A percentile compares a stretch with the other conserved stretches of the same genome.
Evolutionary conservation across 106 monocot genomes (phyloP).

Genomic region (Acorus calamus): DNA sequence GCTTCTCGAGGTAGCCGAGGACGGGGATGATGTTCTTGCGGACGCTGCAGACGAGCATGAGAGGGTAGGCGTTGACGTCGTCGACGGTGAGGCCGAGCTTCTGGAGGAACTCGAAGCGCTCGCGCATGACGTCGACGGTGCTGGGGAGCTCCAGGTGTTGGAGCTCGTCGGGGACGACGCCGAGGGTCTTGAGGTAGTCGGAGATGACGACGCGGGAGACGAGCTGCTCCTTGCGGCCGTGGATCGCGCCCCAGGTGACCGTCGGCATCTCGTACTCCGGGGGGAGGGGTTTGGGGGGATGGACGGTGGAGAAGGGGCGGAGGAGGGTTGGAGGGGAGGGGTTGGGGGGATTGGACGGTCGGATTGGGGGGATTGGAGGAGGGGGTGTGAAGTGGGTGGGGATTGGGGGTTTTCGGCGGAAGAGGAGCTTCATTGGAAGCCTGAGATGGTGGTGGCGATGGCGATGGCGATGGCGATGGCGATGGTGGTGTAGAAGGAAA

Average conservation of each 20-base stretch:
- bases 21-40: slow-evolving; percentile 41
- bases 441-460: too few relatives aligned
- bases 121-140: slow-evolving; percentile 34
- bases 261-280: slow-evolving; percentile 86
- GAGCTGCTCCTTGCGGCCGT: slow-evolving; percentile 79
- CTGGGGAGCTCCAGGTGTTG: slow-evolving; percentile 31
- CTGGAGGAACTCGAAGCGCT: slow-evolving; percentile 37
- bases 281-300: neutral
- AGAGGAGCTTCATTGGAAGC: too few relatives aligned
- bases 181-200: slow-evolving; percentile 59
- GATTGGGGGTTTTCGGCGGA: too few relatives aligned
- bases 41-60: slow-evolving; percentile 33
- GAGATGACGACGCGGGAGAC: slow-evolving; percentile 81
- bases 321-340: too few relatives aligned
- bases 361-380: too few relatives aligned
- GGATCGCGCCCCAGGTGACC: slow-evolving; percentile 84
- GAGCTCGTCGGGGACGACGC: slow-evolving; percentile 35
- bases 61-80: slow-evolving; percentile 36
- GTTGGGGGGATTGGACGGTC: too few relatives aligned
- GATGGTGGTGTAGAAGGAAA: too few relatives aligned
- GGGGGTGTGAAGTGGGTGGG: too few relatives aligned
- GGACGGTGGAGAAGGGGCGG: too few relatives aligned
- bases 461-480: too few relatives aligned
- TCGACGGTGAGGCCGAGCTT: slow-evolving; percentile 25
- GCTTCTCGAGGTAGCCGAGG: slow-evolving; percentile 33